Percentiles rank a stretch among this genome's conserved stretches.
Conservation (phyloP, 495 filamentous ascomycete genomes). For the Daldinia loculata region DNA sequence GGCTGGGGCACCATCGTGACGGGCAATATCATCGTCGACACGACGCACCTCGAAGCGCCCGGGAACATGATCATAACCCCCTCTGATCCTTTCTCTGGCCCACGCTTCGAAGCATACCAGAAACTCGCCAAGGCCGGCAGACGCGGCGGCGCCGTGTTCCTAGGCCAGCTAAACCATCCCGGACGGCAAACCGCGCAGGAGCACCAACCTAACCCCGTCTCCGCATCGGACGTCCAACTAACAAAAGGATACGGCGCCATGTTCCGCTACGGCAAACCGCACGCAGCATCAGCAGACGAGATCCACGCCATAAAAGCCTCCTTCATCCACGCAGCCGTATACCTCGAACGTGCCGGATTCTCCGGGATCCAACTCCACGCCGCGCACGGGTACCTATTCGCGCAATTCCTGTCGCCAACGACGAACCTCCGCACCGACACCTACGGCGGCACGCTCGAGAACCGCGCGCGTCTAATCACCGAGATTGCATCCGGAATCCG, state of each 20-base stretch:
- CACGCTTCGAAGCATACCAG: slow-evolving; percentile 67
- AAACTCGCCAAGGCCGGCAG: slow-evolving; percentile 60
- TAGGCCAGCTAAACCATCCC: slow-evolving; percentile 70
- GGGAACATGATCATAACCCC: slow-evolving; percentile 68
- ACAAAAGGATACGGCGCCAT: slow-evolving; percentile 43
- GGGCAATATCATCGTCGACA: slow-evolving; percentile 71
- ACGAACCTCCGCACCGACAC: slow-evolving; percentile 68
- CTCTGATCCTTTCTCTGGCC: slow-evolving; percentile 54
- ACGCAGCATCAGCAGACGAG: slow-evolving; percentile 57
- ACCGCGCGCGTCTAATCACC: slow-evolving; percentile 64
- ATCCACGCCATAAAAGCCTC: slow-evolving; percentile 56
- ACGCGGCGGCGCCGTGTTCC: slow-evolving; percentile 65
- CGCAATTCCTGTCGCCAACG: slow-evolving; percentile 56
- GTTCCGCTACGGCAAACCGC: slow-evolving; percentile 44
- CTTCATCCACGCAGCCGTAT: slow-evolving; percentile 58
- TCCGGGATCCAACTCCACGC: slow-evolving; percentile 66
- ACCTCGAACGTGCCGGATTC: slow-evolving; percentile 62
- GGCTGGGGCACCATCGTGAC: slow-evolving; percentile 66
- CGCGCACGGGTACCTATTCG: slow-evolving; percentile 68
- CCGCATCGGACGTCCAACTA: slow-evolving; percentile 68
- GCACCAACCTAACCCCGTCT: slow-evolving; percentile 65
- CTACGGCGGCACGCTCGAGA: slow-evolving; percentile 74
- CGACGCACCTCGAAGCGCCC: slow-evolving; percentile 64
- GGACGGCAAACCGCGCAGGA: slow-evolving; percentile 63
- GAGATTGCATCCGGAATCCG: slow-evolving; percentile 65